Conservation (phyloP, 306 rosid species). For the Quercus rubra region DNA sequence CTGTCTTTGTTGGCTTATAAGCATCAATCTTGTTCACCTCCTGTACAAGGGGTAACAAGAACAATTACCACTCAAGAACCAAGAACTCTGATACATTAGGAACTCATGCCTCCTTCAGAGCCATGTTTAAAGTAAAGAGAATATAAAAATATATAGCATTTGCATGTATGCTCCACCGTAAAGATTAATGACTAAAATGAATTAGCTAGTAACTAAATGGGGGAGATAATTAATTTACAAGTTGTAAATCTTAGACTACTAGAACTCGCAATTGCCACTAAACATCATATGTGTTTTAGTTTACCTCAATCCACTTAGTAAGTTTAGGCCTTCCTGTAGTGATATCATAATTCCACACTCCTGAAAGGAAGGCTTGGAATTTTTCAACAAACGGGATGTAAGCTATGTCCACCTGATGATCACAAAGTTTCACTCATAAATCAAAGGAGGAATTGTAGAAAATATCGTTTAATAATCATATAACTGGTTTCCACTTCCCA, state of each 20-base stretch:
- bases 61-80: slow-evolving; percentile 5
- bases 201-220: neutral
- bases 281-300: too few relatives aligned
- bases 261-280: neutral
- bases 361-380: too few relatives aligned
- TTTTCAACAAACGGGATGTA: too few relatives aligned
- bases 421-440: neutral
- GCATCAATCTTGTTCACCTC: slow-evolving; percentile 63
- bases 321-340: too few relatives aligned
- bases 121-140: neutral
- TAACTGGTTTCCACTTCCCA: neutral
- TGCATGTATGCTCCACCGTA: too few relatives aligned
- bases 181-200: too few relatives aligned
- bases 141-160: neutral
- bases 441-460: neutral
- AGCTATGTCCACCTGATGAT: too few relatives aligned
- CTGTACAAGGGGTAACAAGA: slow-evolving; percentile 29
- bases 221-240: neutral
- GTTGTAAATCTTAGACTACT: neutral
- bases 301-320: too few relatives aligned
- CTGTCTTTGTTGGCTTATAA: slow-evolving; percentile 51
- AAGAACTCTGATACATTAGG: neutral
- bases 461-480: neutral
- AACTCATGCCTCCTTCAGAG: neutral
- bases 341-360: too few relatives aligned